Evolutionary conservation across 2,329 filamentous ascomycete species (phyloP), one percentile per base, ranked within the genome.

Genomic region (Pseudogymnoascus sp.): DNA sequence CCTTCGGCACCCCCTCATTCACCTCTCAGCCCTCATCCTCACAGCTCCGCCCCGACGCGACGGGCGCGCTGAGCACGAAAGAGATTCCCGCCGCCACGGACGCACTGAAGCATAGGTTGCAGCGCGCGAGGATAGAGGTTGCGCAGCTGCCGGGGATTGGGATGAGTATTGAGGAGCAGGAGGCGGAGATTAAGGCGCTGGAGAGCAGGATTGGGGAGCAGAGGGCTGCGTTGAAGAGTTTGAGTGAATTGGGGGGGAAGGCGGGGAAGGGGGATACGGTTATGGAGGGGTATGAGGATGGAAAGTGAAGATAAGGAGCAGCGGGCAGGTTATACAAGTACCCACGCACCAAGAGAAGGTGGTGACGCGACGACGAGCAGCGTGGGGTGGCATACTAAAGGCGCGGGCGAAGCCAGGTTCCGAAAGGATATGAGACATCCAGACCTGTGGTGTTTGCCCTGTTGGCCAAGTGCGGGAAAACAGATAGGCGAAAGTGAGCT

Each of bases 21-120:
- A 62, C 70, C 62, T 47, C 70, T 62, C n/a, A 35, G 63, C 67
- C 62, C 66, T 65, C 56, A 69, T 68, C 33, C 67, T 70, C 53
- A 67, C 72, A 4, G 26, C 71, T 69, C 14, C 64, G 71, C 67
- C 66, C 73, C 11, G 64, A 67, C 19, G 66, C 66, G 29, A 70
- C 67, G 1, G 70, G 68, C 3, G 63, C 68, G 1, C 64, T 74
- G 26, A 67, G 65, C 4, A 67, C 82, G 66, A 96, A 96, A 74
- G 89, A 96, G 69, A 83, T 97, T 14, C 86, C 89, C 1, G 83
- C 86, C 2, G 91, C 90, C 37, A 89, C 90, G 1, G 89, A 91
- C 71, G 82, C 84, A 37, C 80, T 97, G 70, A 93, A 91, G 75
- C 87, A 93, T 75, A 90, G 91, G 75, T 83, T 97, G 64, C 88